Percentiles rank a stretch among this genome's conserved stretches.
phyloP scores from a whole-genome alignment of 805 yeast species.

The Saturnispora dispora region DNA sequence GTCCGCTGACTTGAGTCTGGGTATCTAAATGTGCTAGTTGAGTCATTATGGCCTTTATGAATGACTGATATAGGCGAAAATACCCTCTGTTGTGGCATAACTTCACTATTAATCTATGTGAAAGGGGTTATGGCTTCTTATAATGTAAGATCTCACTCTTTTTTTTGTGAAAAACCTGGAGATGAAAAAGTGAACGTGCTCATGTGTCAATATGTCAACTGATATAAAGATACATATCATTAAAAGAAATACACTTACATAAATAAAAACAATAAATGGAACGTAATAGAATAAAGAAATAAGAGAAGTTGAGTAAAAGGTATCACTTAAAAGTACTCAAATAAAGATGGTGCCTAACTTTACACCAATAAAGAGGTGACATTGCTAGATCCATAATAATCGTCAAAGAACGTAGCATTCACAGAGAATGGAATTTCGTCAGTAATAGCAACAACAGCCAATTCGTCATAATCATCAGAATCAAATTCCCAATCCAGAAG shows the following conservation, averaged over 20 bases:
- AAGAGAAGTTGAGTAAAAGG: not conserved
- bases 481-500: not conserved
- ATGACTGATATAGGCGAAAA: conserved; percentile 5
- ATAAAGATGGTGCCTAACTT: not conserved
- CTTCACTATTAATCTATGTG: not conserved
- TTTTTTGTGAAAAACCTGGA: not conserved
- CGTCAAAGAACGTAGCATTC: conserved; percentile 6
- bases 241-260: not conserved
- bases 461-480: not conserved
- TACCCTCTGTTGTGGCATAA: not conserved
- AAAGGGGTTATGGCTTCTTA: not conserved
- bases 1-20: not conserved
- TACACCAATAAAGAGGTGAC: conserved; percentile 1
- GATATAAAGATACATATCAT: not conserved
- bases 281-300: not conserved
- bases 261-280: not conserved
- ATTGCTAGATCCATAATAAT: conserved; percentile 3
- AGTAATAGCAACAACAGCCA: conserved; percentile 1
- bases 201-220: not conserved
- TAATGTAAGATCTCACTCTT: not conserved
- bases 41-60: not conserved
- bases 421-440: conserved; percentile 5
- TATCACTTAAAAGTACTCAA: not conserved
- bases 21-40: not conserved
- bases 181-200: not conserved